Evolutionary conservation across 169 alveolate species (phyloP).

Genomic region (Plasmodium reichenowi): DNA sequence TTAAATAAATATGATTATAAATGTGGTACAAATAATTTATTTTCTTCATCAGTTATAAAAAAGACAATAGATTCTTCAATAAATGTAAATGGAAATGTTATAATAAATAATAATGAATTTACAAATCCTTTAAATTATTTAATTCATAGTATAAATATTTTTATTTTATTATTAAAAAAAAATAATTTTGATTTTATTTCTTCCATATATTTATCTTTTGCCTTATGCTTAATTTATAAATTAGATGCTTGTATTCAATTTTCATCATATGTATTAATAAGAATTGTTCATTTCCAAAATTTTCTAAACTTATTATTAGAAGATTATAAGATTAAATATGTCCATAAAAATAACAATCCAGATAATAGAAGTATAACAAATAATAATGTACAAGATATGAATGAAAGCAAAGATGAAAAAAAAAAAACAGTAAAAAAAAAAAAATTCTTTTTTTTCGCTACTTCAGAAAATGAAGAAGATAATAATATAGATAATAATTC

Average conservation of each 20-base stretch:
- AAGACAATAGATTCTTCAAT: not conserved
- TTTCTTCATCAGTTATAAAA: not conserved
- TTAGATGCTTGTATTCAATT: constrained; percentile 48
- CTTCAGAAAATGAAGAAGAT: not conserved
- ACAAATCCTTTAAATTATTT: constrained; percentile 59
- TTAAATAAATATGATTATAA: constrained; percentile 67
- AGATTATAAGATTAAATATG: constrained; percentile 3
- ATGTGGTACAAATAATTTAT: constrained; percentile 5
- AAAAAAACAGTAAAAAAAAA: not conserved
- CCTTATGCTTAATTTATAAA: constrained; percentile 51
- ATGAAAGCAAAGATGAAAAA: not conserved
- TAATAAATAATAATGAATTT: constrained; percentile 22
- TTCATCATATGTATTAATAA: constrained; percentile 33
- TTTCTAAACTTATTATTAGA: constrained; percentile 3
- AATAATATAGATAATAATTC: not conserved
- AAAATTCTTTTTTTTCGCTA: not conserved
- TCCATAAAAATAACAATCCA: not conserved
- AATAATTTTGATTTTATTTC: constrained; percentile 76
- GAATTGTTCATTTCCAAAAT: constrained; percentile 39
- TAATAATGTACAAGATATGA: not conserved
- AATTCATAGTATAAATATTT: constrained; percentile 57
- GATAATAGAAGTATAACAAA: not conserved
- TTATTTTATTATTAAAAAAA: constrained; percentile 30
- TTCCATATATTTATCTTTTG: constrained; percentile 59
- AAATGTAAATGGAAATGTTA: not conserved